phyloP scores from a whole-genome alignment of 257 asterid genomes.

The Jasminum sambac region DNA sequence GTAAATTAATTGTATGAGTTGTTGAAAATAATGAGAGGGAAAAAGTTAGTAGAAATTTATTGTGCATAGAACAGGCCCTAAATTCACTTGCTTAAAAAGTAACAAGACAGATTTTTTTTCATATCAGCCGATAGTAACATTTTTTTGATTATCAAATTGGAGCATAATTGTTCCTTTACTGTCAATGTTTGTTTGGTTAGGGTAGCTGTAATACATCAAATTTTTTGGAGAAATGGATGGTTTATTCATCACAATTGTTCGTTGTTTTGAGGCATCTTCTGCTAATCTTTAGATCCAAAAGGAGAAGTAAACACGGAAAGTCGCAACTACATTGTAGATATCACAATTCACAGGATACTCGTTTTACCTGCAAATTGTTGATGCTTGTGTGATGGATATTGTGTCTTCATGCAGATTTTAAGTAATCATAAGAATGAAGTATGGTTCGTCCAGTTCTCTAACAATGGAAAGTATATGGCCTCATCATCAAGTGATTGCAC shows the following conservation, averaged over 20 bases:
- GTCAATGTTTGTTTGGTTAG: background rate
- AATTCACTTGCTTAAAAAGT: background rate
- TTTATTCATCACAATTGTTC: constrained; percentile 6
- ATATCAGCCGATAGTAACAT: background rate
- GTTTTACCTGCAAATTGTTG: constrained; percentile 30
- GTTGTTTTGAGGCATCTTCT: constrained; percentile 4
- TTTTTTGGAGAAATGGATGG: background rate
- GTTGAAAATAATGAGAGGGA: too few relatives aligned
- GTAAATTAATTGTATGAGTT: too few relatives aligned
- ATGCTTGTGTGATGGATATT: constrained; percentile 22
- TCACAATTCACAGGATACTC: constrained; percentile 11
- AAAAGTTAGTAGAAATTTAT: too few relatives aligned
- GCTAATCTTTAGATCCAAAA: background rate
- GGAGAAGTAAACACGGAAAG: background rate
- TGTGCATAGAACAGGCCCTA: too few relatives aligned
- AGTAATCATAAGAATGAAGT: constrained; percentile 74
- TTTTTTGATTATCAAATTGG: background rate
- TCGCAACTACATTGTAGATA: constrained; percentile 13
- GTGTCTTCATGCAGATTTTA: constrained; percentile 61
- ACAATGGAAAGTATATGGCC: constrained; percentile 75
- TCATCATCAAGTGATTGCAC: constrained; percentile 87
- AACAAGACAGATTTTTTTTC: background rate
- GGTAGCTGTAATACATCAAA: background rate
- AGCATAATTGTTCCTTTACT: background rate
- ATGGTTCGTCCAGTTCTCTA: constrained; percentile 93